Base-by-base conservation (phyloP, 2,329 filamentous ascomycete genomes). In the Cladophialophora chaetospira region DNA sequence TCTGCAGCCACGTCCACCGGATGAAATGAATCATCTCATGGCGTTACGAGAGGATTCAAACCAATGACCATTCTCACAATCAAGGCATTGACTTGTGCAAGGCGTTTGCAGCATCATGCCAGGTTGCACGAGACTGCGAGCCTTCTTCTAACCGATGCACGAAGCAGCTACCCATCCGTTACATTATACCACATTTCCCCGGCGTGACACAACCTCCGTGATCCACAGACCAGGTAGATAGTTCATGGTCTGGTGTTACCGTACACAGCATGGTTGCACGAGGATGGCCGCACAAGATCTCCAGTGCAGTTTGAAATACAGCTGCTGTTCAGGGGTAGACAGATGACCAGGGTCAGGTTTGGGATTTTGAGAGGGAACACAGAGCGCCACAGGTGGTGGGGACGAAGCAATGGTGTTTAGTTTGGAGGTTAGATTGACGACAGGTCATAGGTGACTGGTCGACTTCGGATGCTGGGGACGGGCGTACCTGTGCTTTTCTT, bases 351-450 rank as follows among this genome's bases (percentile, higher is more conserved):
- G 6, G 15, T 21, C 15, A 21, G 36, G 23, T 17, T 21, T 19
- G 17, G 36, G 36, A 40, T 40, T 19, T 17, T 40, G 36, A n/a
- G n/a, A n/a, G 36, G 36, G 6, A 40, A 19, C 36, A 40, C 36
- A 40, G 23, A 40, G 5, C 36, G 15, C 13, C 36, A 17, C 36
- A 40, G 15, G 15, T 19, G 8, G 15, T 19, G 13, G 46, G 21
- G 15, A 35, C 19, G 38, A 29, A n/a, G 46, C 33, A 49, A 21
- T 13, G 17, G 23, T 33, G 46, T 35, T 38, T 38, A 25, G 17
- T 10, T 19, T 19, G 19, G 13, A 49, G 19, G 46, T 36, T 49
- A 49, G 13, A 36, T 49, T 23, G 21, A 49, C 46, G 29, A 49
- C 46, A 1, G 11, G 19, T 13, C 11, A 38, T n/a, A 17, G 11